These are phyloP conservation scores for Phaeosphaeria sp. DNA, from an alignment of 2,329 filamentous ascomycete species.

Conservation along the genomic window DNA sequence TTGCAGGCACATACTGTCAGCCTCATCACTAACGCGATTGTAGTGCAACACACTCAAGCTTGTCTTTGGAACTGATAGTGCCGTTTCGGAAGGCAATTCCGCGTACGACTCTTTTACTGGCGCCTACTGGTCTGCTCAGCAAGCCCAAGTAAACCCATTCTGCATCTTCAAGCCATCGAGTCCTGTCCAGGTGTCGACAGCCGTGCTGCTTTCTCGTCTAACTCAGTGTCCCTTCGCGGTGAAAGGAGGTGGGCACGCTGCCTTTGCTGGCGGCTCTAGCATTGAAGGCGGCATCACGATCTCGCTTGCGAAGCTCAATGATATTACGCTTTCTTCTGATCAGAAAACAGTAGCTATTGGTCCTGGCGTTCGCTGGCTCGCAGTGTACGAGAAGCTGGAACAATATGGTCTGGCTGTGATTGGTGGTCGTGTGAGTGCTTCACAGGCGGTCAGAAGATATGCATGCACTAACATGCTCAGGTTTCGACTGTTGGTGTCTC, in stretches of 20 bases:
- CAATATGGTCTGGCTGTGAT: slow-evolving; percentile 33
- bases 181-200: slow-evolving; percentile 23
- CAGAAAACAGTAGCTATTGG: slow-evolving; percentile 35
- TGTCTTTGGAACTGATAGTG: slow-evolving; percentile 17
- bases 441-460: background rate
- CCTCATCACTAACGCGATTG: background rate
- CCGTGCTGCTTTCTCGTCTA: slow-evolving; percentile 28
- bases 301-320: slow-evolving; percentile 32
- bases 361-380: slow-evolving; percentile 42
- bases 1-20: background rate
- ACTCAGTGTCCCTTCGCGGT: slow-evolving; percentile 50
- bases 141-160: slow-evolving; percentile 28
- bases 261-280: slow-evolving; percentile 36
- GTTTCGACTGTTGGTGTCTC: slow-evolving; percentile 20
- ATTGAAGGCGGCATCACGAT: slow-evolving; percentile 43
- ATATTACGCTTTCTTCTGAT: slow-evolving; percentile 25
- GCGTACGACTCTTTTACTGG: slow-evolving; percentile 27
- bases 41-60: slow-evolving; percentile 27
- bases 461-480: slow-evolving; percentile 8
- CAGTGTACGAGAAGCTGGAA: slow-evolving; percentile 43
- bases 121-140: slow-evolving; percentile 35
- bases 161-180: slow-evolving; percentile 37
- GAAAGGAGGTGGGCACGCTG: slow-evolving; percentile 43
- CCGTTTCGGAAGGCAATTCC: slow-evolving; percentile 19
- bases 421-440: slow-evolving; percentile 35